Evolutionary conservation across 192 early-diverging fungal genomes (phyloP).

Genomic region (Entrophospora sp.): DNA sequence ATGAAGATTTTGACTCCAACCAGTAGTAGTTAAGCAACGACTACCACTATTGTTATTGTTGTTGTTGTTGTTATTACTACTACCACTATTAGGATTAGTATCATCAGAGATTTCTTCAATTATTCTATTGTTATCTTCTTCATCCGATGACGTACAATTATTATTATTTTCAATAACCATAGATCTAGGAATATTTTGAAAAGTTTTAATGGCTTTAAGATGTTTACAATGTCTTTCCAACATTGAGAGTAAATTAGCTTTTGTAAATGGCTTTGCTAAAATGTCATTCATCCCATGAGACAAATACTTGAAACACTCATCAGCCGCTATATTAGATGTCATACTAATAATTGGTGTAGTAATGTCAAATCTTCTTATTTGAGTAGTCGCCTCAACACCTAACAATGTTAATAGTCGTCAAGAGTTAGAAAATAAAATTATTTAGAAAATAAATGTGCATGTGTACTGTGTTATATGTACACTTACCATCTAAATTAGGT

Average conservation of each 20-base stretch:
- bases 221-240: constrained; percentile 52
- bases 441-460: not conserved
- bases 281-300: constrained; percentile 70
- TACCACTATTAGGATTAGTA: too few relatives aligned
- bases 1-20: too few relatives aligned
- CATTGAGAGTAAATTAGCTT: constrained; percentile 37
- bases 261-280: constrained; percentile 60
- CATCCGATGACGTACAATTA: not conserved
- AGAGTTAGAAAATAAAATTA: constrained; percentile 43
- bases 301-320: constrained; percentile 58
- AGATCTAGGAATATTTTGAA: constrained; percentile 3
- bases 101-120: too few relatives aligned
- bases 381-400: constrained; percentile 60
- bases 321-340: constrained; percentile 59
- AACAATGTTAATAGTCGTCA: too few relatives aligned
- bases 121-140: not conserved
- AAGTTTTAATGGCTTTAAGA: constrained; percentile 22
- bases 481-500: constrained; percentile 19
- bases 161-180: not conserved
- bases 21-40: too few relatives aligned
- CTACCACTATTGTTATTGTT: too few relatives aligned
- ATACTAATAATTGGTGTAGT: constrained; percentile 68
- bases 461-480: not conserved
- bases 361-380: constrained; percentile 62
- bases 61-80: too few relatives aligned